Evolutionary conservation across 257 asterid genomes (phyloP).

Genomic region (Solanum tarijense): DNA sequence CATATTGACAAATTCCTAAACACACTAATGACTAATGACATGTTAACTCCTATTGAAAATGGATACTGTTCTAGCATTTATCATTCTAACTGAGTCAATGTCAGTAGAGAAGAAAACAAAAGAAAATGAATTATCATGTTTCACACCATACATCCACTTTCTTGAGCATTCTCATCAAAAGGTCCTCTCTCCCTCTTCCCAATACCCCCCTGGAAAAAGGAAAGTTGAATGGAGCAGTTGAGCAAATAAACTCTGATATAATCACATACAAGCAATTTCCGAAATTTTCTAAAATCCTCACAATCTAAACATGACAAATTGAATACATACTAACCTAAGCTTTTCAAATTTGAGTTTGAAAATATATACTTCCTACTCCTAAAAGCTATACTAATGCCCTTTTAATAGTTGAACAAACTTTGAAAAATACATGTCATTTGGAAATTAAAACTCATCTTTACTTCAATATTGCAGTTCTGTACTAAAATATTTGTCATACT

Average conservation of each 20-base stretch:
- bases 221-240: background rate
- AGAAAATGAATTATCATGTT: background rate
- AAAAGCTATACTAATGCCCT: background rate
- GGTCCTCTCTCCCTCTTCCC: background rate
- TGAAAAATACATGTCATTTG: background rate
- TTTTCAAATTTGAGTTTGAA: background rate
- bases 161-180: background rate
- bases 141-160: background rate
- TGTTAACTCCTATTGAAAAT: background rate
- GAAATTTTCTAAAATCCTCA: background rate
- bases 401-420: background rate
- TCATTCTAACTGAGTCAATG: background rate
- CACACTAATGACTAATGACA: background rate
- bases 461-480: background rate
- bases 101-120: background rate
- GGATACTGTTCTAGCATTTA: background rate
- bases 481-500: background rate
- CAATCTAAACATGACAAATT: background rate
- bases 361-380: background rate
- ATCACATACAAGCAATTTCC: background rate
- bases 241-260: background rate
- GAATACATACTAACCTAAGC: background rate
- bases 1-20: background rate
- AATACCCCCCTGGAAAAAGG: background rate
- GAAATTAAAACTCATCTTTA: background rate